Base-by-base conservation (phyloP, 208 protist genomes). In the Trypanosoma cruzi region DNA sequence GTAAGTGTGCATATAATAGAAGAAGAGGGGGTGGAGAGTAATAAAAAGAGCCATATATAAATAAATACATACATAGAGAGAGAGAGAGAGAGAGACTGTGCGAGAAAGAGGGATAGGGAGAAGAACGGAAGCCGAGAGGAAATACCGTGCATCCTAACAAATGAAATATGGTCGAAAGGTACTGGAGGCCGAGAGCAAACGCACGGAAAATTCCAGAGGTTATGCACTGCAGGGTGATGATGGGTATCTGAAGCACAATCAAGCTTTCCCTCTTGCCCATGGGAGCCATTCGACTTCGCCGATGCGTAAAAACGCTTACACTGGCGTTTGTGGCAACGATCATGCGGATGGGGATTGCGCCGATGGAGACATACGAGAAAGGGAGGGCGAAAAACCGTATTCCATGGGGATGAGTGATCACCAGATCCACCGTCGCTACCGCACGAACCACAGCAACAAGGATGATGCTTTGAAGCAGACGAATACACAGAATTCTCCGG, bases 111-210 rank as follows among this genome's bases (percentile, higher is more conserved):
- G n/a, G n/a, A n/a, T n/a, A n/a, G n/a, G n/a, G n/a, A n/a, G n/a
- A n/a, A n/a, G n/a, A n/a, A n/a, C n/a, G n/a, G n/a, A n/a, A n/a
- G n/a, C n/a, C n/a, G n/a, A n/a, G n/a, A n/a, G n/a, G n/a, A n/a
- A n/a, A n/a, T n/a, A n/a, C n/a, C n/a, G n/a, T n/a, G n/a, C n/a
- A 26, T 13, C 34, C 10, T n/a, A 26, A 5, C 29, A 2, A 31
- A 65, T 65, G 67, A 61, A 59, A 46, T 60, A 54, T 42, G 42
- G 68, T 42, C 8, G 68, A 4, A 74, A 61, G 37, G 18, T 74
- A 1, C 37, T 74, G 29, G 68, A 74, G 24, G 68, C 68, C 4
- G 52, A 74, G 53, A 66, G 31, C 13, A 68, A 62, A 14, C 68
- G 58, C 60, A 44, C 7, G 13, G 48, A 28, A 2, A 18, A 0